A percentile compares a stretch with the other conserved stretches of the same genome.
Evolutionary conservation across 116 monocot species (phyloP).

Genomic region (Dioscorea cayenensis): DNA sequence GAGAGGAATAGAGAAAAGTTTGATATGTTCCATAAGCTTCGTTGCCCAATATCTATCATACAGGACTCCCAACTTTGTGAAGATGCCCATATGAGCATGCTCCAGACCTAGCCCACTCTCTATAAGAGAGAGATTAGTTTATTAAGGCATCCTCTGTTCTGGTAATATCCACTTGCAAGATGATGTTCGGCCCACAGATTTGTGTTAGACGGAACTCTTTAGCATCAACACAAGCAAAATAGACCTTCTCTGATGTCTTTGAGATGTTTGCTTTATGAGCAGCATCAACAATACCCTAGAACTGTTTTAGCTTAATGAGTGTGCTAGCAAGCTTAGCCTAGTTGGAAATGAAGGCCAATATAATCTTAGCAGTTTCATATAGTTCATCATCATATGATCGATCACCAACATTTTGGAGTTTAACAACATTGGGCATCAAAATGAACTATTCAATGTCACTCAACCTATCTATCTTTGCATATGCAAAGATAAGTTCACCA

Average conservation of each 20-base stretch:
- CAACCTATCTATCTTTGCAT: conserved; percentile 92
- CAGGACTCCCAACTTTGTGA: conserved; percentile 87
- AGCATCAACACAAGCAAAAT: conserved; percentile 83
- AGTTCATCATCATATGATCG: conserved; percentile 79
- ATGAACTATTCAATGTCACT: conserved; percentile 95
- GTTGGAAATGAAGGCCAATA: conserved; percentile 95
- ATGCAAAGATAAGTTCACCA: conserved; percentile 92
- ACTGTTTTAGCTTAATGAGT: conserved; percentile 80
- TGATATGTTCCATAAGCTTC: conserved; percentile 95
- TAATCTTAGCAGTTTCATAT: conserved; percentile 95
- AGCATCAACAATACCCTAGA: conserved; percentile 90
- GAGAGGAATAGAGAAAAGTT: conserved; percentile 85
- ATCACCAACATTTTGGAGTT: conserved; percentile 94
- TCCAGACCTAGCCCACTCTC: conserved; percentile 97
- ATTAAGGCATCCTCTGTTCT: conserved; percentile 96
- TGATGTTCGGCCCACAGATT: conserved; percentile 91
- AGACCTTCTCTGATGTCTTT: conserved; percentile 87
- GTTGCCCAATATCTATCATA: conserved; percentile 86
- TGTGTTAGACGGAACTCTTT: conserved; percentile 96
- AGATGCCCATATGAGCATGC: conserved; percentile 97
- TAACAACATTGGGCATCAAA: conserved; percentile 97
- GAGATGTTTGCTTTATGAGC: conserved; percentile 81
- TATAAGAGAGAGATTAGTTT: conserved; percentile 91
- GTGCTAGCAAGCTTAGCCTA: conserved; percentile 89
- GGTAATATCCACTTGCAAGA: conserved; percentile 98